These are phyloP conservation scores for Fremontodendron californicum DNA, from an alignment of 345 rosid genomes.

Conservation along the genomic window DNA sequence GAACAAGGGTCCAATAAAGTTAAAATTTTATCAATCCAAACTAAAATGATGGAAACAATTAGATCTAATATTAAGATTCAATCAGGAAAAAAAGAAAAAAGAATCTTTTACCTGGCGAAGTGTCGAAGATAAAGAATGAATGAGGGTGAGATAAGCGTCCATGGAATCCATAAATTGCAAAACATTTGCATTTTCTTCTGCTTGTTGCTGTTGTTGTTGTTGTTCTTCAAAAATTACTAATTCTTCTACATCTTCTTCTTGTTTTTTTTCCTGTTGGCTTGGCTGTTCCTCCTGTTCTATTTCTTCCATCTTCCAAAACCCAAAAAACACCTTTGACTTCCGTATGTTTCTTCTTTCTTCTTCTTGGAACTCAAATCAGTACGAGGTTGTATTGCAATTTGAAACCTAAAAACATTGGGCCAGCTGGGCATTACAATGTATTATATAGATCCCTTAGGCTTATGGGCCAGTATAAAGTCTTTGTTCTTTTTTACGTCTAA, in stretches of 20 bases:
- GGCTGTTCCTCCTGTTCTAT: slow-evolving; percentile 6
- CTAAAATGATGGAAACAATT: not conserved
- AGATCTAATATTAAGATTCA: slow-evolving; percentile 11
- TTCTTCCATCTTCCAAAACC: slow-evolving; percentile 26
- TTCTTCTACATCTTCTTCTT: slow-evolving; percentile 1
- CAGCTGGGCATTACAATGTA: not conserved
- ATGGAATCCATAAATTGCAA: slow-evolving; percentile 73
- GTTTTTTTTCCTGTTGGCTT: slow-evolving; percentile 1
- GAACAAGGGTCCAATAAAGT: not conserved
- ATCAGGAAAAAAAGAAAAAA: not conserved
- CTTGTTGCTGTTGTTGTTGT: not conserved
- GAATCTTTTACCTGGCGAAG: slow-evolving; percentile 62
- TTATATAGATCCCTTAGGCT: too few species aligned
- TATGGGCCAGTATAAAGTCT: too few species aligned
- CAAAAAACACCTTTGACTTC: too few species aligned
- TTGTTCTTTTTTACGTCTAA: too few species aligned
- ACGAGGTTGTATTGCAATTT: too few species aligned
- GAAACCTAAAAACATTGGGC: too few species aligned
- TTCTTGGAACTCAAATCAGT: too few species aligned
- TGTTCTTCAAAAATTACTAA: slow-evolving; percentile 1
- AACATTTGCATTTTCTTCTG: slow-evolving; percentile 35
- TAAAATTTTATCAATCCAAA: not conserved
- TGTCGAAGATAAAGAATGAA: slow-evolving; percentile 57
- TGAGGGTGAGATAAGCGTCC: slow-evolving; percentile 54
- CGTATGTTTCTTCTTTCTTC: too few species aligned